These are phyloP conservation scores for Schrenkiella parvula DNA, from an alignment of 345 rosid species.

Conservation along the genomic window DNA sequence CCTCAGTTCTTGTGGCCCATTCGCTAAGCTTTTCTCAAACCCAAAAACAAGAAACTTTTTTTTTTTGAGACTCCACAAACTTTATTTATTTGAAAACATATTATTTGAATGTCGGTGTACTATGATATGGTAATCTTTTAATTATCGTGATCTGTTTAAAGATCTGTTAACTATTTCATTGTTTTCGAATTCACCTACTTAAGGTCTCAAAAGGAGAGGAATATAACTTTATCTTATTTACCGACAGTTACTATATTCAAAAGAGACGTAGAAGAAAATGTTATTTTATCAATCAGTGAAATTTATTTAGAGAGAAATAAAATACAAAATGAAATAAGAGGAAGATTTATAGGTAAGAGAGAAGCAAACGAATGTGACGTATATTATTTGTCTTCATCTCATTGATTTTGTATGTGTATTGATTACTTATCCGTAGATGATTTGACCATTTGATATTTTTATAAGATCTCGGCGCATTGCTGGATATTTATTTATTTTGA, in stretches of 20 bases:
- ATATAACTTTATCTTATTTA: not conserved
- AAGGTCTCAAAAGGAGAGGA: not conserved
- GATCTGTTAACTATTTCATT: not conserved
- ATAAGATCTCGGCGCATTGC: not conserved
- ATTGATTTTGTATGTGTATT: not conserved
- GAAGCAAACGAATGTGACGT: not conserved
- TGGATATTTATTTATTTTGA: not conserved
- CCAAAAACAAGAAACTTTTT: not conserved
- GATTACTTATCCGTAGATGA: conserved; percentile 5
- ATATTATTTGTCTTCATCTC: conserved; percentile 19
- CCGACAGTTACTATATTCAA: too few relatives aligned
- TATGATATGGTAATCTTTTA: not conserved
- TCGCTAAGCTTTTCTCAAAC: not conserved
- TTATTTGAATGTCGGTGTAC: not conserved
- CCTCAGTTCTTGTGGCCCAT: not conserved
- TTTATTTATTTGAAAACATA: too few relatives aligned
- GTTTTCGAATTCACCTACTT: not conserved
- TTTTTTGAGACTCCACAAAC: too few relatives aligned
- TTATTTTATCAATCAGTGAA: too few relatives aligned
- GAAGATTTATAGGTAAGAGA: not conserved
- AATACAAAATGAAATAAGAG: too few relatives aligned
- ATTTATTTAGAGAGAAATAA: too few relatives aligned
- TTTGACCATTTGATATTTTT: not conserved
- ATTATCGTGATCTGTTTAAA: not conserved
- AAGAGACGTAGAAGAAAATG: too few relatives aligned